Evolutionary conservation across 169 alveolate genomes (phyloP).

Genomic region (Cryptosporidium bovis): DNA sequence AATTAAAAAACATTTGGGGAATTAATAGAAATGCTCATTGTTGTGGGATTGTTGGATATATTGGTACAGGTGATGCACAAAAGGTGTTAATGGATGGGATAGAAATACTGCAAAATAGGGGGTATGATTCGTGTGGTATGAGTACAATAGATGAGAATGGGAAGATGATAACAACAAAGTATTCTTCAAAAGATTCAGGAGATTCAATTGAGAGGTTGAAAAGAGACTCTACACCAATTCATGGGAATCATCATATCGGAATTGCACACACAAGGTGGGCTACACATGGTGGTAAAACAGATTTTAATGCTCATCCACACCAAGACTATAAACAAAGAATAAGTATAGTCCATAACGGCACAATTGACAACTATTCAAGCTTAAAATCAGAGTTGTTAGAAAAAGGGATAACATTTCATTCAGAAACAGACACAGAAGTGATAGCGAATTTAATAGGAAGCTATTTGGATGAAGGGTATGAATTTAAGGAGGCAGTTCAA

Average conservation of each 20-base stretch:
- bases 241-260: constrained; percentile 88
- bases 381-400: constrained; percentile 80
- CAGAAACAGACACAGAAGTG: constrained; percentile 97
- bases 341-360: constrained; percentile 96
- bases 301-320: constrained; percentile 98
- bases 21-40: constrained; percentile 72
- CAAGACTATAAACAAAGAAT: constrained; percentile 89
- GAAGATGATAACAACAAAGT: constrained; percentile 86
- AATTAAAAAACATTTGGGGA: not conserved
- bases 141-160: constrained; percentile 86
- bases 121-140: constrained; percentile 96
- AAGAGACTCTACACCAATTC: constrained; percentile 81
- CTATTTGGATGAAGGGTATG: constrained; percentile 86
- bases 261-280: constrained; percentile 99
- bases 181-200: constrained; percentile 79
- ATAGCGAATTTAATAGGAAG: constrained; percentile 94
- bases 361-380: constrained; percentile 88
- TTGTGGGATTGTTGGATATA: constrained; percentile 91
- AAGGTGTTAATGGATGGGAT: constrained; percentile 87
- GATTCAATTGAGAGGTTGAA: constrained; percentile 88
- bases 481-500: constrained; percentile 87
- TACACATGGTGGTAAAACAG: constrained; percentile 96
- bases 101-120: constrained; percentile 90
- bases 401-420: constrained; percentile 82
- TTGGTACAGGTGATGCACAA: constrained; percentile 87